These are phyloP conservation scores for Triangularia setosa DNA, from an alignment of 2,329 filamentous ascomycete species.

Conservation along the genomic window DNA sequence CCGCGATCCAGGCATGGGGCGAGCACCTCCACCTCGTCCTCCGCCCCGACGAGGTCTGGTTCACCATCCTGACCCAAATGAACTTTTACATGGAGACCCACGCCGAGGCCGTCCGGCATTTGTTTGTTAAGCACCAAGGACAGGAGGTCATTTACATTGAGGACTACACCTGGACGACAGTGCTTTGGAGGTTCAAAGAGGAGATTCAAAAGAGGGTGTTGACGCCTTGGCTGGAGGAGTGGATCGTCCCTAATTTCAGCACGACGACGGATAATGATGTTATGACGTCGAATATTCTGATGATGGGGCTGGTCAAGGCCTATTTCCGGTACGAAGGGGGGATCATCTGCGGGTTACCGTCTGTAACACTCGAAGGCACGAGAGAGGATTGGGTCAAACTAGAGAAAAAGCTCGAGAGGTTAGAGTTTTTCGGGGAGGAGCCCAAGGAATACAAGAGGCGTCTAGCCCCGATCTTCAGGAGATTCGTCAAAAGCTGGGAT, in stretches of 20 bases:
- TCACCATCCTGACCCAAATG: conserved; percentile 50
- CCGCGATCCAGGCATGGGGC: conserved; percentile 46
- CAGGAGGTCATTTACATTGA: conserved; percentile 38
- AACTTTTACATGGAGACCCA: conserved; percentile 47
- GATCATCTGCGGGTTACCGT: conserved; percentile 42
- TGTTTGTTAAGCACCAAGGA: conserved; percentile 45
- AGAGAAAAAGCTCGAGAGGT: conserved; percentile 38
- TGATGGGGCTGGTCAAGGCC: conserved; percentile 43
- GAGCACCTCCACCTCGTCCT: conserved; percentile 47
- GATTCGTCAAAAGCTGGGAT: conserved; percentile 44
- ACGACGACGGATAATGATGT: conserved; percentile 38
- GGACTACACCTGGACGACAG: conserved; percentile 23
- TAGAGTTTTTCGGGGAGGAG: conserved; percentile 43
- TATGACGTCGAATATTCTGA: conserved; percentile 39
- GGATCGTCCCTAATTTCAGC: conserved; percentile 42
- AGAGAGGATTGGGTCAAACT: conserved; percentile 40
- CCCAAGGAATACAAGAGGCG: conserved; percentile 36
- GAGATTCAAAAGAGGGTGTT: conserved; percentile 39
- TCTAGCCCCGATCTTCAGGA: conserved; percentile 41
- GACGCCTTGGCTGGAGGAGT: conserved; percentile 38
- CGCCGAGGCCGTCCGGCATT: conserved; percentile 40
- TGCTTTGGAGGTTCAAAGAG: conserved; percentile 33
- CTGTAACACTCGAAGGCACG: conserved; percentile 39
- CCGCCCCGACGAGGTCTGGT: conserved; percentile 53
- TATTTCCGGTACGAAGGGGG: conserved; percentile 37